These are phyloP conservation scores for Xerocomus nothofagi DNA, from an alignment of 1,284 basidiomycete species.

Conservation along the genomic window DNA sequence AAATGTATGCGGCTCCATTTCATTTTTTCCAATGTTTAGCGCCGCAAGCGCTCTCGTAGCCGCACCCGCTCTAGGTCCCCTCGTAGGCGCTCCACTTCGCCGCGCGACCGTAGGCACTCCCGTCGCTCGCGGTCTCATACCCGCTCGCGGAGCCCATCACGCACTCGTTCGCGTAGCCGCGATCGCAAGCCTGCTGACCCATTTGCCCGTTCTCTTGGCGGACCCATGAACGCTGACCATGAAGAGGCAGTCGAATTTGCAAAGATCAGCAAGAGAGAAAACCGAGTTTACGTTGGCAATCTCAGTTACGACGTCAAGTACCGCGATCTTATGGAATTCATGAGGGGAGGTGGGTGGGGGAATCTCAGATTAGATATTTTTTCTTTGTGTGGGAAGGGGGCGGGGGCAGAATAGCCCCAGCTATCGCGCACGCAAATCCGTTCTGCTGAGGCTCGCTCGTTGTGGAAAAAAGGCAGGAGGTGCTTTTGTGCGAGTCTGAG, in stretches of 20 bases:
- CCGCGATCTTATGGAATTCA: constrained; percentile 96
- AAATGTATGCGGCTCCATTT: background rate
- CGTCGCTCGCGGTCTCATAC: constrained; percentile 51
- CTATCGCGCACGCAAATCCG: constrained; percentile 35
- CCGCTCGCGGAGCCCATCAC: constrained; percentile 56
- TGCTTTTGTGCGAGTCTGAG: constrained; percentile 38
- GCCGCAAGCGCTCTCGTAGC: constrained; percentile 55
- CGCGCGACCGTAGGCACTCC: constrained; percentile 48
- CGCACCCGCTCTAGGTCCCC: constrained; percentile 62
- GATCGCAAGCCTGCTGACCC: constrained; percentile 62
- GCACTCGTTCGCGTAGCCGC: constrained; percentile 61
- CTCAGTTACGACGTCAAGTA: constrained; percentile 97
- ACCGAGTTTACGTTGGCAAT: constrained; percentile 97
- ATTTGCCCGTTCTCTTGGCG: constrained; percentile 79
- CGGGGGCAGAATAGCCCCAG: constrained; percentile 24
- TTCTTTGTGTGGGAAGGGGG: constrained; percentile 34
- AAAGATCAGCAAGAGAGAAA: constrained; percentile 94
- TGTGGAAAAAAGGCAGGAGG: constrained; percentile 33
- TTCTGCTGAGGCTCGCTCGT: constrained; percentile 39
- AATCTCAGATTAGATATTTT: constrained; percentile 52
- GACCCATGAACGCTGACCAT: constrained; percentile 87
- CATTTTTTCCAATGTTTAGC: constrained; percentile 37
- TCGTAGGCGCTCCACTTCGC: constrained; percentile 63
- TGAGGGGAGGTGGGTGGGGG: constrained; percentile 97
- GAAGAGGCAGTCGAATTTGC: constrained; percentile 90